Evolutionary conservation across 768 basidiomycete genomes (phyloP).

Genomic region (Thelephora ganbajun): DNA sequence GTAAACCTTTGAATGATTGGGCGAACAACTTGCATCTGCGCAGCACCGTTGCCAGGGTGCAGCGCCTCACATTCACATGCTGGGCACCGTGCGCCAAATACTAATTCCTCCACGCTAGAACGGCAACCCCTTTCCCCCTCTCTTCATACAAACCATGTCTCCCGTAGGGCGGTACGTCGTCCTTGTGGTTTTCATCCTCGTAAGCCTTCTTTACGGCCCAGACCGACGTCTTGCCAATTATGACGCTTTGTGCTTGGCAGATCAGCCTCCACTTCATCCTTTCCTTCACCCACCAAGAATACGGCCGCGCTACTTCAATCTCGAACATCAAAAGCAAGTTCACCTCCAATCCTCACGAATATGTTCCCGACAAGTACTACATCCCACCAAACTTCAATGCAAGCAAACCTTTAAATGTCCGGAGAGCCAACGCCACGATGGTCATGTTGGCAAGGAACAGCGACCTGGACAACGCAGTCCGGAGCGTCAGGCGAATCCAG

Average conservation of each 20-base stretch:
- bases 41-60: too few relatives aligned
- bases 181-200: conserved; percentile 17
- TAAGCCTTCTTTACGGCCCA: conserved; percentile 6
- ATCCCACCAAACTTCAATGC: neutral
- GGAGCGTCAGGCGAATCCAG: conserved; percentile 66
- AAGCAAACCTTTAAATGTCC: neutral
- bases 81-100: too few relatives aligned
- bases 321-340: conserved; percentile 20
- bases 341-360: neutral
- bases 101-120: neutral
- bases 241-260: conserved; percentile 7
- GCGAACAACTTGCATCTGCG: too few relatives aligned
- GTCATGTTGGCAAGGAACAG: conserved; percentile 50
- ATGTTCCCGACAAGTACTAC: neutral
- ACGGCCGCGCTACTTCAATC: conserved; percentile 46
- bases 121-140: neutral
- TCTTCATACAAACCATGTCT: conserved; percentile 8
- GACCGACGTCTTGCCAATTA: neutral
- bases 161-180: conserved; percentile 18
- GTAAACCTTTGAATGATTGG: too few relatives aligned
- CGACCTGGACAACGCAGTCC: conserved; percentile 44
- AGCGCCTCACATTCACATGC: too few relatives aligned
- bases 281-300: conserved; percentile 50
- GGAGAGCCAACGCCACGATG: conserved; percentile 20
- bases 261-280: conserved; percentile 41